A percentile compares a stretch with the other conserved stretches of the same genome.
These are phyloP conservation scores for Pythium biforme DNA, from an alignment of 352 stramenopile species.

Conservation along the genomic window DNA sequence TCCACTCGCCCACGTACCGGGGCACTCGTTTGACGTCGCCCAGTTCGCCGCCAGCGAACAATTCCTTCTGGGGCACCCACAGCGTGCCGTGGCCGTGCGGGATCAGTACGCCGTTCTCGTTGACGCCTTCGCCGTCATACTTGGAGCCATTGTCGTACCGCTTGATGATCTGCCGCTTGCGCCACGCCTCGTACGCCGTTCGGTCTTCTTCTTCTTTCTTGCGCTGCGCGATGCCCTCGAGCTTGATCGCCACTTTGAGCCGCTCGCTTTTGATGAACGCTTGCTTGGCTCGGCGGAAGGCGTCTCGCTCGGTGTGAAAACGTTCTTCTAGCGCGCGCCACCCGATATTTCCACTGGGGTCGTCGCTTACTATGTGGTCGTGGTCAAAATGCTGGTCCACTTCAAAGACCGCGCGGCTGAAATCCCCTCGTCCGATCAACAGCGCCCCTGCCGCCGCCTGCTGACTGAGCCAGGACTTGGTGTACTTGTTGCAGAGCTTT, in stretches of 20 bases:
- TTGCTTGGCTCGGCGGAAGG: conserved; percentile 47
- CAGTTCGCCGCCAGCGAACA: conserved; percentile 18
- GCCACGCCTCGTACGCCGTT: conserved; percentile 37
- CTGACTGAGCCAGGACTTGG: conserved; percentile 27
- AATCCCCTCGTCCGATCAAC: conserved; percentile 44
- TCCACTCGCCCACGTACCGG: conserved; percentile 50
- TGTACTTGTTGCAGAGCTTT: conserved; percentile 38
- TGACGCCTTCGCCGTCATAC: conserved; percentile 62
- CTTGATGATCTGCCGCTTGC: conserved; percentile 51
- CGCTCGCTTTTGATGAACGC: conserved; percentile 43
- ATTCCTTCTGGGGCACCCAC: conserved; percentile 44
- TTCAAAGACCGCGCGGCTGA: conserved; percentile 43
- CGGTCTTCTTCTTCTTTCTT: conserved; percentile 35
- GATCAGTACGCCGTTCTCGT: conserved; percentile 37
- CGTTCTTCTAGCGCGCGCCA: conserved; percentile 37
- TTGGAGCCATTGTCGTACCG: conserved; percentile 66
- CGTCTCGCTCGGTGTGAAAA: conserved; percentile 44
- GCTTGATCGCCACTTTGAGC: conserved; percentile 34
- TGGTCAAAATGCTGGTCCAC: conserved; percentile 36
- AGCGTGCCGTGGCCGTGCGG: conserved; percentile 61
- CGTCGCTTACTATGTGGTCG: conserved; percentile 11
- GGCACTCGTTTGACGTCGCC: conserved; percentile 48
- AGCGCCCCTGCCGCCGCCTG: conserved; percentile 51
- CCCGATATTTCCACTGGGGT: neutral
- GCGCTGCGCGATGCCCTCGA: conserved; percentile 34